Conservation (phyloP, 768 basidiomycete species). For the Ramaria sp. region DNA sequence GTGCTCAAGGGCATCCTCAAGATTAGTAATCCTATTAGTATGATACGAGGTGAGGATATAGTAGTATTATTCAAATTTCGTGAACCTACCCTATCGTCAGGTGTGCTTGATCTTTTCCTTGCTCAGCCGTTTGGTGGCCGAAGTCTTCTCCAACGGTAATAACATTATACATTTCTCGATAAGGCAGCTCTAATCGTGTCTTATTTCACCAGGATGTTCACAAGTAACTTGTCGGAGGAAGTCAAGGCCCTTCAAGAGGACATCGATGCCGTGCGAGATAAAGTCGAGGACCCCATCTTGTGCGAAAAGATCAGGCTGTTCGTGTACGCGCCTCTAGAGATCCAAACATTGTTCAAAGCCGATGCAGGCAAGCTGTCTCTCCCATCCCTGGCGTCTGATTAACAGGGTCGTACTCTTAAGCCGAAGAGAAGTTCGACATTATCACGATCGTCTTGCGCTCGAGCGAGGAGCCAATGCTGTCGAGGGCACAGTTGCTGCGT, state of each 20-base stretch:
- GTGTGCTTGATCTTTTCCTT: constrained; percentile 85
- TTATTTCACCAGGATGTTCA: constrained; percentile 76
- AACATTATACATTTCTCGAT: background rate
- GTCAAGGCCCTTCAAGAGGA: constrained; percentile 77
- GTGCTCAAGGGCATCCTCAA: constrained; percentile 85
- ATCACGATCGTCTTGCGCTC: constrained; percentile 74
- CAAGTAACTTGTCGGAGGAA: constrained; percentile 84
- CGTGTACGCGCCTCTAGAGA: constrained; percentile 78
- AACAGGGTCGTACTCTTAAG: constrained; percentile 23
- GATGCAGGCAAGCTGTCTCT: constrained; percentile 63
- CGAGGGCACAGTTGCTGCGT: constrained; percentile 68
- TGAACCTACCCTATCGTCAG: constrained; percentile 17
- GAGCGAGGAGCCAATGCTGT: constrained; percentile 62
- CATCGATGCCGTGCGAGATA: constrained; percentile 77
- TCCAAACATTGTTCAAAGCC: constrained; percentile 69
- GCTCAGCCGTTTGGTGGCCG: constrained; percentile 94
- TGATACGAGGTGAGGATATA: constrained; percentile 67
- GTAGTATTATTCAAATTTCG: background rate
- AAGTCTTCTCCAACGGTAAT: constrained; percentile 80
- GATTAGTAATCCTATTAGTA: constrained; percentile 91
- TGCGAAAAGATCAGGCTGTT: constrained; percentile 83
- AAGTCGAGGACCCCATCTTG: constrained; percentile 79
- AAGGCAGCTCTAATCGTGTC: background rate
- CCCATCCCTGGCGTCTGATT: background rate
- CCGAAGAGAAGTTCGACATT: constrained; percentile 59